A percentile compares a stretch with the other conserved stretches of the same genome.
These are phyloP conservation scores for Pichia rugopelliculosa DNA, from an alignment of 805 yeast species.

Conservation along the genomic window DNA sequence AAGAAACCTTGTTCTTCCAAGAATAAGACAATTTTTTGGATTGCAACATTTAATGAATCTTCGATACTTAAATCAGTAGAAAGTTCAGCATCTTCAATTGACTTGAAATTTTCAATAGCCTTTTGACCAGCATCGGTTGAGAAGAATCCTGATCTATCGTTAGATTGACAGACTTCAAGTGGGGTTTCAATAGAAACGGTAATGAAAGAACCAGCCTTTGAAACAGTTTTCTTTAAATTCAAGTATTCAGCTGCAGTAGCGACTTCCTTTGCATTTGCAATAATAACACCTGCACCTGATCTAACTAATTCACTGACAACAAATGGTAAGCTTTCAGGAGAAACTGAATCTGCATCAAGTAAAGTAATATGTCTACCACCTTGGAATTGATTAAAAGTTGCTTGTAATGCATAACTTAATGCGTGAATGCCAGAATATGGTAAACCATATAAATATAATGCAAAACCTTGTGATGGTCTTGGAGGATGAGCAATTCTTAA, in stretches of 20 bases:
- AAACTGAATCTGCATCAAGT: slow-evolving; percentile 31
- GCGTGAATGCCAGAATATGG: slow-evolving; percentile 55
- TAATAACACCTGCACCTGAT: slow-evolving; percentile 89
- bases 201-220: slow-evolving; percentile 45
- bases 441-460: slow-evolving; percentile 56
- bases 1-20: slow-evolving; percentile 83
- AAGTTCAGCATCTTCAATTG: slow-evolving; percentile 50
- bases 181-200: slow-evolving; percentile 46
- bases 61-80: slow-evolving; percentile 42
- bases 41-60: slow-evolving; percentile 58
- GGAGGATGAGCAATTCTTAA: slow-evolving; percentile 92
- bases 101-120: slow-evolving; percentile 36
- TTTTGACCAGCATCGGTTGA: slow-evolving; percentile 36
- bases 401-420: slow-evolving; percentile 76
- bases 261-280: slow-evolving; percentile 42
- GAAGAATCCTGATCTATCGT: slow-evolving; percentile 45
- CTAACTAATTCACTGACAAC: slow-evolving; percentile 70
- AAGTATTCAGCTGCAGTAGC: slow-evolving; percentile 37
- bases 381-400: slow-evolving; percentile 81
- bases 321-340: slow-evolving; percentile 42
- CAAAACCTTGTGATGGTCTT: slow-evolving; percentile 82
- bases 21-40: slow-evolving; percentile 63
- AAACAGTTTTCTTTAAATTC: slow-evolving; percentile 35
- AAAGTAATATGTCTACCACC: slow-evolving; percentile 76
- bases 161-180: slow-evolving; percentile 35